Evolutionary conservation across 345 rosid genomes (phyloP), one percentile per base, ranked within the genome.

Genomic region (Barbarea vulgaris): DNA sequence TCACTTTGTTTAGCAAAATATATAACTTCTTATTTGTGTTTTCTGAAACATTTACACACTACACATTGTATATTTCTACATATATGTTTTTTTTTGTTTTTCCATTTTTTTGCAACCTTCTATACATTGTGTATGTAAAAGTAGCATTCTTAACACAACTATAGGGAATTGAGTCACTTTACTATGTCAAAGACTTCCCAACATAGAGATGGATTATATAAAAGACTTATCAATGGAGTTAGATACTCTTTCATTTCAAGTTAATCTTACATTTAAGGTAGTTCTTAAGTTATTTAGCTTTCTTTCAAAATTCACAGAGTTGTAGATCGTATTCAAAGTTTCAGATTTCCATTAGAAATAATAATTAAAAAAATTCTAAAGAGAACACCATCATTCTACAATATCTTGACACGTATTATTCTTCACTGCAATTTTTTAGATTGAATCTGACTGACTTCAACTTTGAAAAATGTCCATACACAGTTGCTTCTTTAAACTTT

Each of bases 391-490:
- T 33, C 59, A 47, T 22, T 70, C 67, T 10, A 71, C 60, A 15
- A 34, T 22, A 33, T 34, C 14, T 71, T 24, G 75, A 71, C 68
- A 71, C 75, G 48, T 57, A 44, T 33, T 37, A 47, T 25, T 34
- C 6, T 48, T 7, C 24, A 69, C 44, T 27, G 41, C 64, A 42
- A 18, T 69, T 39, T 5, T 39, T 28, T 42, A 52, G 25, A 36
- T 22, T 53, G 11, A 53, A 67, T 37, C 48, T 33, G 67, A 48
- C 67, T n/a, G n/a, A n/a, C 1, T 59, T 24, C 25, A 17, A 36
- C 68, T 48, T 50, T 60, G 51, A 25, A 71, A 72, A 24, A 64
- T 21, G 5, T 13, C 17, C n/a, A n/a, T 17, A 14, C 67, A 24
- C 51, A 36, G 36, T 60, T 48, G 64, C 25, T 36, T 50, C 60